phyloP scores from a whole-genome alignment of 345 rosid species.

The Salix viminalis region DNA sequence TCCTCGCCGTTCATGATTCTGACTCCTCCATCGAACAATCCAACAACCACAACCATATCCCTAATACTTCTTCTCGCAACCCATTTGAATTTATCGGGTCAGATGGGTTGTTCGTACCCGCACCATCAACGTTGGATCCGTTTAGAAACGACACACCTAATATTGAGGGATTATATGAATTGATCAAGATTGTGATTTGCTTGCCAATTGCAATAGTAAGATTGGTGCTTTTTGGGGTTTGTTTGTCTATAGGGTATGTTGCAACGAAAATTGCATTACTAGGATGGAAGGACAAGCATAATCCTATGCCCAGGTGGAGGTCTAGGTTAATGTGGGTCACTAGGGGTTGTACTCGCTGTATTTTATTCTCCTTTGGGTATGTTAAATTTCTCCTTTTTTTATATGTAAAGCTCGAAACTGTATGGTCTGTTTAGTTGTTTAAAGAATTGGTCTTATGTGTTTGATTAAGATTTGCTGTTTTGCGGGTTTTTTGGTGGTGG shows the following conservation, averaged over 20 bases:
- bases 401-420: background rate
- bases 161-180: conserved; percentile 65
- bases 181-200: conserved; percentile 56
- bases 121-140: conserved; percentile 58
- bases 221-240: conserved; percentile 57
- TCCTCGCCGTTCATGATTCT: conserved; percentile 42
- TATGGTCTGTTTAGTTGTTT: background rate
- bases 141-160: conserved; percentile 58
- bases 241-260: conserved; percentile 56
- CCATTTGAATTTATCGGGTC: conserved; percentile 64
- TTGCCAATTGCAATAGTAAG: conserved; percentile 64
- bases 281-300: conserved; percentile 83
- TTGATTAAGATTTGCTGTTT: background rate
- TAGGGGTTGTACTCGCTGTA: conserved; percentile 62
- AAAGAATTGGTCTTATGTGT: background rate
- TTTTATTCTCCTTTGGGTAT: conserved; percentile 91
- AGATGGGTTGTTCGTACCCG: conserved; percentile 42
- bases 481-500: background rate
- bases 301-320: conserved; percentile 90
- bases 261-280: conserved; percentile 70
- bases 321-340: conserved; percentile 86
- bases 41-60: conserved; percentile 7
- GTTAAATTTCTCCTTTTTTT: background rate
- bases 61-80: conserved; percentile 19
- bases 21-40: conserved; percentile 10